phyloP scores from a whole-genome alignment of 805 yeast genomes.

The Nakazawaea laoshanensis region DNA sequence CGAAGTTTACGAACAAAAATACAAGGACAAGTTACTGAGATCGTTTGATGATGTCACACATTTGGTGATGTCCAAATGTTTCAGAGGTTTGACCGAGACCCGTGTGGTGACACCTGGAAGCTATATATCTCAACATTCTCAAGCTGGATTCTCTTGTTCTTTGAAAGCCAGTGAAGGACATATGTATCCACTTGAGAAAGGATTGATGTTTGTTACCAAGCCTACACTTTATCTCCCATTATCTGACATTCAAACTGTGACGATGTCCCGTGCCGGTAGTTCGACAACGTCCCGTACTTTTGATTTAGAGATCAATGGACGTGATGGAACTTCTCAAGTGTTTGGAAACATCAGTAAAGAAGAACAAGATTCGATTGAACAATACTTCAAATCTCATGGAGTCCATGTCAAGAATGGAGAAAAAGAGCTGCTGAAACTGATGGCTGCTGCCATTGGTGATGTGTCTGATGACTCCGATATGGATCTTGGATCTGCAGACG shows the following conservation, averaged over 20 bases:
- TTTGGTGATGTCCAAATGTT: constrained; percentile 77
- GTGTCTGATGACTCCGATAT: constrained; percentile 45
- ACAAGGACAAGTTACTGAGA: constrained; percentile 66
- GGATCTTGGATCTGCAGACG: constrained; percentile 70
- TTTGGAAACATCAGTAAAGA: constrained; percentile 87
- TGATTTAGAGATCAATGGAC: constrained; percentile 74
- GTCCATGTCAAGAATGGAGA: constrained; percentile 82
- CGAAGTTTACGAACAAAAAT: constrained; percentile 67
- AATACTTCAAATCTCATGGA: constrained; percentile 68
- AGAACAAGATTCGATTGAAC: constrained; percentile 76
- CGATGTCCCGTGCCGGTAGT: constrained; percentile 84
- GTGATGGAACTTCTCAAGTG: constrained; percentile 60
- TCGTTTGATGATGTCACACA: constrained; percentile 74
- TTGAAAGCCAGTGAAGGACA: constrained; percentile 94
- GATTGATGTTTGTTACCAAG: constrained; percentile 84
- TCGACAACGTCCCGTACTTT: constrained; percentile 82
- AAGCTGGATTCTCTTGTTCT: constrained; percentile 86
- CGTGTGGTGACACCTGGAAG: constrained; percentile 80
- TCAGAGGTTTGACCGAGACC: constrained; percentile 84
- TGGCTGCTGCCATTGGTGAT: constrained; percentile 67
- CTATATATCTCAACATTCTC: constrained; percentile 65
- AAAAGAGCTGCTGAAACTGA: constrained; percentile 73
- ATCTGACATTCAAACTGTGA: constrained; percentile 66
- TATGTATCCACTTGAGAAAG: constrained; percentile 85
- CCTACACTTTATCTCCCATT: constrained; percentile 90